phyloP scores from a whole-genome alignment of 164 flowering plant genomes.

The Taxillus chinensis region DNA sequence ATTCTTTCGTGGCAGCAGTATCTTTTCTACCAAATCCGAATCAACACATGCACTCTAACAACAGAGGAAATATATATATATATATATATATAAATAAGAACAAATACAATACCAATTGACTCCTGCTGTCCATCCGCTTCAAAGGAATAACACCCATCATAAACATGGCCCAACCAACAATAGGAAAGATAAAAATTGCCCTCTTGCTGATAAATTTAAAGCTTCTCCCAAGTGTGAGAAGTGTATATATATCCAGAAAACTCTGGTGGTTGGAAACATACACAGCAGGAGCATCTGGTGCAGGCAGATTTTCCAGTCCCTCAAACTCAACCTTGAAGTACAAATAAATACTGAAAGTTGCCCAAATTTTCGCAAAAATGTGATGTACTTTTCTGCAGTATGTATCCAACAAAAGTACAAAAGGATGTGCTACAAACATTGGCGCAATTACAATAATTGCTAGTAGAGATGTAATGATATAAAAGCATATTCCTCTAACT shows the following conservation, averaged over 20 bases:
- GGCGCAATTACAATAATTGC: constrained; percentile 57
- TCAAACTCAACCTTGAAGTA: constrained; percentile 55
- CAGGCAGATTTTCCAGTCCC: constrained; percentile 84
- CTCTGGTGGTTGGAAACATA: constrained; percentile 96
- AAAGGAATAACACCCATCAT: constrained; percentile 75
- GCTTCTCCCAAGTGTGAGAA: constrained; percentile 74
- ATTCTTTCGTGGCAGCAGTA: not conserved
- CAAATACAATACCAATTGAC: constrained; percentile 66
- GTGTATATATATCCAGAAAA: constrained; percentile 76
- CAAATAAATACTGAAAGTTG: constrained; percentile 45
- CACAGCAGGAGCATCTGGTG: constrained; percentile 70
- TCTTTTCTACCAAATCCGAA: not conserved
- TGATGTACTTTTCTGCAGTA: constrained; percentile 62
- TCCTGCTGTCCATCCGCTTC: constrained; percentile 84
- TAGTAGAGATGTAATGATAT: constrained; percentile 40
- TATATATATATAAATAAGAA: not conserved
- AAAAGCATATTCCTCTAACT: constrained; percentile 67
- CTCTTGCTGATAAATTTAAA: constrained; percentile 97
- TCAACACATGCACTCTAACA: not conserved
- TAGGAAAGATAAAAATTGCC: constrained; percentile 60
- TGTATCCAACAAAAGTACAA: constrained; percentile 69
- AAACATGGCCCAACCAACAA: constrained; percentile 97
- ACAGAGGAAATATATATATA: not conserved
- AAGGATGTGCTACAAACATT: constrained; percentile 79
- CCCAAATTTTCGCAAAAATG: constrained; percentile 78